Conservation (phyloP, 106 monocot genomes). For the Vanilla planifolia region DNA sequence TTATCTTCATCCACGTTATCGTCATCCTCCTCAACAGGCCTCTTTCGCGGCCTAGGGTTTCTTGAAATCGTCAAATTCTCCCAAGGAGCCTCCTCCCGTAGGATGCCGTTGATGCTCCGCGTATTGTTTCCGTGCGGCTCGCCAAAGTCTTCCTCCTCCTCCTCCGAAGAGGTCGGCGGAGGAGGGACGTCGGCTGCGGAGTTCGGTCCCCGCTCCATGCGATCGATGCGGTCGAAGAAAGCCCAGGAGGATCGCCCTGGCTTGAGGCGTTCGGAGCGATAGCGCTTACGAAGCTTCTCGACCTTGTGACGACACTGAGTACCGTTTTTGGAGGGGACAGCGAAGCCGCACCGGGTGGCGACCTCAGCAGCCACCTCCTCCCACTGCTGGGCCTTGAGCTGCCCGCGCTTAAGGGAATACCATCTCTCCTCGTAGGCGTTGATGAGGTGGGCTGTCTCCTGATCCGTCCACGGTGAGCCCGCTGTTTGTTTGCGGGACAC, state of each 20-base stretch:
- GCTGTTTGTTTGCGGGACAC: constrained; percentile 18
- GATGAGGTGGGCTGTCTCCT: constrained; percentile 51
- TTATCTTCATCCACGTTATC: constrained; percentile 13
- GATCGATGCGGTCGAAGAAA: constrained; percentile 49
- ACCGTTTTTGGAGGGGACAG: constrained; percentile 27
- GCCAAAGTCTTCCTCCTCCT: constrained; percentile 12
- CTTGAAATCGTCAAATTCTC: constrained; percentile 1
- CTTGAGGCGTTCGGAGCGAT: constrained; percentile 32
- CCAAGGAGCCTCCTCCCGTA: constrained; percentile 20
- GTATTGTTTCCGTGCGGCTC: constrained; percentile 12
- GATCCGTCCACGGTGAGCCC: constrained; percentile 46
- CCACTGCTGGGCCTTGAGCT: constrained; percentile 61
- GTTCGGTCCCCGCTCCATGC: constrained; percentile 43
- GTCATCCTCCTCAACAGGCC: constrained; percentile 3
- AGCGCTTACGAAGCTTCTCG: constrained; percentile 72
- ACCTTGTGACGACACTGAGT: constrained; percentile 81
- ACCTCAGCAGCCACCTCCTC: constrained; percentile 54
- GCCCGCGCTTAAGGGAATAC: constrained; percentile 49
- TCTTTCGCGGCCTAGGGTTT: constrained; percentile 5
- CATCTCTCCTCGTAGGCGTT: constrained; percentile 67
- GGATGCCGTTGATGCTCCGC: constrained; percentile 27
- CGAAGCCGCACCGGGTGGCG: constrained; percentile 32
- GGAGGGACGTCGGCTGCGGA: constrained; percentile 21
- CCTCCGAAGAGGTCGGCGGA: background rate
- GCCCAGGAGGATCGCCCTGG: constrained; percentile 40